Evolutionary conservation across 176 grass and related monocot species (phyloP).

Genomic region (Raddia distichophylla): DNA sequence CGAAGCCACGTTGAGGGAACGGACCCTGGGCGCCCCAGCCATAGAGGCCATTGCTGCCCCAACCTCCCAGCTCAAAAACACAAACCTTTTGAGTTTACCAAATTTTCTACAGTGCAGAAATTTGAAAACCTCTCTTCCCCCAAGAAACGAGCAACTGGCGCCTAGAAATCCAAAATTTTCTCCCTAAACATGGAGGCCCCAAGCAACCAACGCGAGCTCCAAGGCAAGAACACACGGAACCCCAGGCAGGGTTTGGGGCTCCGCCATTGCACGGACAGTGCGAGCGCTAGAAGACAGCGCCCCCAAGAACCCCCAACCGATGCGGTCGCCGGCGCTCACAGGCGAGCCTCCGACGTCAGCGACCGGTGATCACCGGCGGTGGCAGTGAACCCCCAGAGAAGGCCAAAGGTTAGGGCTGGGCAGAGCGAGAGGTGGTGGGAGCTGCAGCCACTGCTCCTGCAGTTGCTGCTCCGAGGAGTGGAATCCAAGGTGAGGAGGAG

Average conservation of each 20-base stretch:
- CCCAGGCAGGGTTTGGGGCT: neutral
- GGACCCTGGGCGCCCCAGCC: constrained; percentile 74
- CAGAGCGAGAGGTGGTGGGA: neutral
- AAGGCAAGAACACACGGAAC: constrained; percentile 41
- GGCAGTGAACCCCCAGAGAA: neutral
- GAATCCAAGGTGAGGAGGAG: constrained; percentile 51
- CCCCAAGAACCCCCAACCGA: neutral
- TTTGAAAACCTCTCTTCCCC: neutral
- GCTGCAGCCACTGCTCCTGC: constrained; percentile 12
- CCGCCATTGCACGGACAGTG: constrained; percentile 45
- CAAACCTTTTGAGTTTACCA: constrained; percentile 25
- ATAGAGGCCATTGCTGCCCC: constrained; percentile 53
- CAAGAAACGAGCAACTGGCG: constrained; percentile 28
- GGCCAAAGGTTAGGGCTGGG: neutral
- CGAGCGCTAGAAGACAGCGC: neutral
- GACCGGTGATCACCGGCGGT: neutral
- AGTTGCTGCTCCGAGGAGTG: constrained; percentile 38
- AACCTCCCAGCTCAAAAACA: constrained; percentile 37
- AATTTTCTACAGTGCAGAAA: neutral
- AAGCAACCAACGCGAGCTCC: neutral
- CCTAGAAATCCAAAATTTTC: constrained; percentile 19
- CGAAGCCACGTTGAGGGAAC: constrained; percentile 66
- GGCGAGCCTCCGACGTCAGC: neutral
- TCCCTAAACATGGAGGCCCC: neutral
- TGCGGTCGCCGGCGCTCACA: neutral